These are phyloP conservation scores for Colletotrichum trifolii DNA, from an alignment of 2,329 filamentous ascomycete species.

Conservation along the genomic window DNA sequence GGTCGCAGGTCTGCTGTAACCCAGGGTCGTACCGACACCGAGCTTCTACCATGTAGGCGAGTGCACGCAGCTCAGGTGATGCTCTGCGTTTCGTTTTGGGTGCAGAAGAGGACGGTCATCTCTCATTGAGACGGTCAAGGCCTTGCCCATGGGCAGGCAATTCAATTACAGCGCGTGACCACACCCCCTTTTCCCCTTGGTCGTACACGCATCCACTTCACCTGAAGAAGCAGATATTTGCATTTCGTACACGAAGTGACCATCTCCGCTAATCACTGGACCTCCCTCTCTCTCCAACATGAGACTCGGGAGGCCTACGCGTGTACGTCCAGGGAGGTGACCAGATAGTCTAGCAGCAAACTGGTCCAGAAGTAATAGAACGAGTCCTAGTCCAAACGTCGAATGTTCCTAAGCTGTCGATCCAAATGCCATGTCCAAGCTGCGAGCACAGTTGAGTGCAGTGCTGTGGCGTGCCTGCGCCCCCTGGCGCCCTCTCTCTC, in stretches of 20 bases:
- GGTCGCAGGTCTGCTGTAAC: slow-evolving; percentile 20
- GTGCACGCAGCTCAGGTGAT: slow-evolving; percentile 11
- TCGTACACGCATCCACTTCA: slow-evolving; percentile 4
- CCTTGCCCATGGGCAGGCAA: neutral
- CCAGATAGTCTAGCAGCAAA: neutral
- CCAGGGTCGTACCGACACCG: slow-evolving; percentile 5
- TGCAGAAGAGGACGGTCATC: no score
- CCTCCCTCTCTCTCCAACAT: neutral
- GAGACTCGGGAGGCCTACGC: neutral
- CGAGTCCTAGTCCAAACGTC: slow-evolving; percentile 4
- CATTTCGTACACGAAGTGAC: slow-evolving; percentile 1
- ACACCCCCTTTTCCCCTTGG: neutral
- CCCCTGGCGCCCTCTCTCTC: neutral
- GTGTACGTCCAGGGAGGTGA: neutral
- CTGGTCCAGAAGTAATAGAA: neutral
- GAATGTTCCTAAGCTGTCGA: slow-evolving; percentile 20
- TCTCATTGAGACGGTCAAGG: neutral
- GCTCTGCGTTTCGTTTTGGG: no score
- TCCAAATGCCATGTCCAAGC: slow-evolving; percentile 18
- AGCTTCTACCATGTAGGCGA: slow-evolving; percentile 17
- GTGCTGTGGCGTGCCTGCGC: slow-evolving; percentile 4
- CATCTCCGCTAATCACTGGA: neutral
- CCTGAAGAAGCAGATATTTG: slow-evolving; percentile 2
- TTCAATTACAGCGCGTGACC: neutral
- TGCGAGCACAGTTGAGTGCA: neutral